Conservation (phyloP, 257 asterid genomes). For the Fraxinus quadrangulata region DNA sequence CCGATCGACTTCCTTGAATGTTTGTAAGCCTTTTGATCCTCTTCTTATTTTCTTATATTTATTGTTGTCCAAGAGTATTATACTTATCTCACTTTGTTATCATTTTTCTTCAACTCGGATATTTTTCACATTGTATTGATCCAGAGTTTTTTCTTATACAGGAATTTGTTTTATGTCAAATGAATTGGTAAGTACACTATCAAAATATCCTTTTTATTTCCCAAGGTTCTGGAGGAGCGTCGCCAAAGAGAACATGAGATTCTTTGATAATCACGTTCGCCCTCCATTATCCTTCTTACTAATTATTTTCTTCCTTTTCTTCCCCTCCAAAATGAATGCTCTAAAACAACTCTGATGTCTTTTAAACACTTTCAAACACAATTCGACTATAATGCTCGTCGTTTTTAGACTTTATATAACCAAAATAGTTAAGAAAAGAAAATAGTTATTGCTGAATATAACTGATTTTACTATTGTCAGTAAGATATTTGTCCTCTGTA, state of each 20-base stretch:
- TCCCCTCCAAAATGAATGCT: neutral
- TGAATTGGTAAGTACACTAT: constrained; percentile 74
- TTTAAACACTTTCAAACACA: neutral
- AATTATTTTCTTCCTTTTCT: neutral
- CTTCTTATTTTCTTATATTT: neutral
- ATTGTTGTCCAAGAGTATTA: neutral
- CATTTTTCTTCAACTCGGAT: neutral
- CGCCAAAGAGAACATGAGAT: neutral
- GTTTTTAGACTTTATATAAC: neutral
- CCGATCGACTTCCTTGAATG: neutral
- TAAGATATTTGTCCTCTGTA: constrained; percentile 3
- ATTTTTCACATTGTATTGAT: constrained; percentile 15
- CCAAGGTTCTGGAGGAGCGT: neutral
- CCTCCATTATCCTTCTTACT: neutral
- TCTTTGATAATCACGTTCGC: neutral
- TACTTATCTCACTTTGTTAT: neutral
- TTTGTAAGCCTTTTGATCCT: neutral
- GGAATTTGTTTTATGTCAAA: constrained; percentile 97
- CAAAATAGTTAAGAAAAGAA: neutral
- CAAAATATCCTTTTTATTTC: constrained; percentile 2
- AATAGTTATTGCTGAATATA: neutral
- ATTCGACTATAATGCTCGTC: neutral
- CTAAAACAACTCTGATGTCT: neutral
- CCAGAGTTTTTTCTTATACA: constrained; percentile 36
- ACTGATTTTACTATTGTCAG: neutral